phyloP scores from a whole-genome alignment of 495 filamentous ascomycete species.

The Peziza echinospora region DNA sequence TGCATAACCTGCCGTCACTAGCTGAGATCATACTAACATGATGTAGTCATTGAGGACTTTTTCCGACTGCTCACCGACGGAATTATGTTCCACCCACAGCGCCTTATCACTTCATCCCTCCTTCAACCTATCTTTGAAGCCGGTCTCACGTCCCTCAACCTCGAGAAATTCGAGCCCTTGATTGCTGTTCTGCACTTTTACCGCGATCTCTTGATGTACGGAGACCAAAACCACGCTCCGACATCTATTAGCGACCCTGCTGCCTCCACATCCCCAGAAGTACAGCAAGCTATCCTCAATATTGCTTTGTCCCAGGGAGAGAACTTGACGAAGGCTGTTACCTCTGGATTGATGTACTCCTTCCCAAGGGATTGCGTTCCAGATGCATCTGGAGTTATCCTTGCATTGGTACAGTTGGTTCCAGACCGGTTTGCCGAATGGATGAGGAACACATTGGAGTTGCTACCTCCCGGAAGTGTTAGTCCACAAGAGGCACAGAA shows the following conservation, averaged over 20 bases:
- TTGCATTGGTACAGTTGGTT: slow-evolving; percentile 70
- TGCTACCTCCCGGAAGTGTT: slow-evolving; percentile 65
- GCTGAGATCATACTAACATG: slow-evolving; percentile 4
- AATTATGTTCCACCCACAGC: slow-evolving; percentile 72
- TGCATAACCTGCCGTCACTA: neutral
- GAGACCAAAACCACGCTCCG: slow-evolving; percentile 32
- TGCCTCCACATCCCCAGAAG: slow-evolving; percentile 43
- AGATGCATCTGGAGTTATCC: slow-evolving; percentile 76
- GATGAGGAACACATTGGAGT: slow-evolving; percentile 59
- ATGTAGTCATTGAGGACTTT: slow-evolving; percentile 84
- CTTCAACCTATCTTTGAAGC: slow-evolving; percentile 69
- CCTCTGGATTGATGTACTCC: slow-evolving; percentile 96
- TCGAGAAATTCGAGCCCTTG: slow-evolving; percentile 78
- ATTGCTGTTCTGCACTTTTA: slow-evolving; percentile 83
- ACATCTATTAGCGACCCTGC: slow-evolving; percentile 26
- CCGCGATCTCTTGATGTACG: slow-evolving; percentile 80
- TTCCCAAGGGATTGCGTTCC: slow-evolving; percentile 90
- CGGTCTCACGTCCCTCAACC: slow-evolving; percentile 56
- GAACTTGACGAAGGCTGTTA: slow-evolving; percentile 54
- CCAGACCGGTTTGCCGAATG: slow-evolving; percentile 55
- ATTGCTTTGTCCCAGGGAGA: slow-evolving; percentile 54
- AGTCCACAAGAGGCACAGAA: slow-evolving; percentile 32
- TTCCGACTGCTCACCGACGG: slow-evolving; percentile 82
- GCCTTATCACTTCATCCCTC: slow-evolving; percentile 49
- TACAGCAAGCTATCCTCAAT: slow-evolving; percentile 48